Evolutionary conservation across 2,329 filamentous ascomycete genomes (phyloP), one percentile per base, ranked within the genome.

Genomic region (Leptoxyphium fumago): DNA sequence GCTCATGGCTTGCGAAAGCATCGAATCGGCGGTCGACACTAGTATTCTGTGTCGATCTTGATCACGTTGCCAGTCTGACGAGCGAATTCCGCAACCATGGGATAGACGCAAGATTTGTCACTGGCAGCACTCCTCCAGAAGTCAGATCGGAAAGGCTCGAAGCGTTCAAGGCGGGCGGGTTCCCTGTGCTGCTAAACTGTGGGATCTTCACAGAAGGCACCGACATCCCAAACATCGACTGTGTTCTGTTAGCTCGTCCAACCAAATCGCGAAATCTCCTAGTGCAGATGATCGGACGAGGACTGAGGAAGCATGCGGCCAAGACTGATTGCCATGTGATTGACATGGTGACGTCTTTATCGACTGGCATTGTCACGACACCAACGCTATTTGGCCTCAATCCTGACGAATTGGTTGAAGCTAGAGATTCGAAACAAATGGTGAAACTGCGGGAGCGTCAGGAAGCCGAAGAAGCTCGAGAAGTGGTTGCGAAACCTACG

Each of bases 191-290:
- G 11, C 67, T 98, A 42, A 98, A 98, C 60, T 96, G 91, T 57
- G 88, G 88, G 8, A 84, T 98, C 36, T 96, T 94, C 57, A 96
- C 89, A 0, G 91, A 98, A 66, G 91, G 91, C 2, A 98, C 91
- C 1, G 91, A 98, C 57, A 94, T 98, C 29, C 91, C 93, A 5
- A 95, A 94, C 59, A 84, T 98, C 51, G 91, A 98, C 65, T 96
- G 91, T 58, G 77, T 98, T 18, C 60, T 98, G 8, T 72, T 98
- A 8, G 87, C 83, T 2, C 72, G 91, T 18, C 91, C 91, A 0
- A 98, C 91, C 1, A 80, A 81, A 52, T 96, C 91, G 13, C 78
- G 84, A n/a, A 96, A 95, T 54, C 68, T 98, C 2, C 75, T 98
- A 1, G 78, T 96, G 1, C 91, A 98, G 63, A 98, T 98, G 91